These are phyloP conservation scores for Melastoma malabathricum DNA, from an alignment of 345 rosid species.

Conservation along the genomic window DNA sequence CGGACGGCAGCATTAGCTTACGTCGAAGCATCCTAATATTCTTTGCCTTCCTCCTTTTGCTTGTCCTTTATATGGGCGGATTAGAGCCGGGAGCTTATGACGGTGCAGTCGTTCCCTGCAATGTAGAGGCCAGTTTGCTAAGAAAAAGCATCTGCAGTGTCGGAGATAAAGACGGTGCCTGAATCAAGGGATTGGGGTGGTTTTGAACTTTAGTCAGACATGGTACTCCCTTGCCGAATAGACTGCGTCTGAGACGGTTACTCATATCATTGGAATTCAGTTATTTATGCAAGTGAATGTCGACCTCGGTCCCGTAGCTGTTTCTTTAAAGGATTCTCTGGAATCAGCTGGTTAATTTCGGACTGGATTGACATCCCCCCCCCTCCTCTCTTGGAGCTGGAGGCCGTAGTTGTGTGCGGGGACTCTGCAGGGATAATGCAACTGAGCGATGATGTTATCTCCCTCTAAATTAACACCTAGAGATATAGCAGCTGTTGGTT, in stretches of 20 bases:
- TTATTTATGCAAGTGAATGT: slow-evolving; percentile 67
- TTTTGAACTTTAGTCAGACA: slow-evolving; percentile 81
- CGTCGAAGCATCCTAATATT: too few relatives aligned
- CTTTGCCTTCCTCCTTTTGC: too few relatives aligned
- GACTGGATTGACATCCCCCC: slow-evolving; percentile 26
- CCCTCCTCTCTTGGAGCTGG: slow-evolving; percentile 22
- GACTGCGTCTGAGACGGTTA: slow-evolving; percentile 53
- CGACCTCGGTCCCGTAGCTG: slow-evolving; percentile 55
- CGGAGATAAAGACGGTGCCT: slow-evolving; percentile 81
- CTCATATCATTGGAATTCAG: slow-evolving; percentile 83
- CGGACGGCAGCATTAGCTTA: too few relatives aligned
- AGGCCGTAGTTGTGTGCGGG: slow-evolving; percentile 48
- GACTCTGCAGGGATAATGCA: slow-evolving; percentile 56
- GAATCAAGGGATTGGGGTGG: slow-evolving; percentile 64
- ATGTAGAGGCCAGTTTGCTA: slow-evolving; percentile 88
- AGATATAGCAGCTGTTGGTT: slow-evolving; percentile 70
- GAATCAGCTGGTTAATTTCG: slow-evolving; percentile 28
- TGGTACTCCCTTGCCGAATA: slow-evolving; percentile 69
- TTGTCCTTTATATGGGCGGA: too few relatives aligned
- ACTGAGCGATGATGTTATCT: slow-evolving; percentile 67
- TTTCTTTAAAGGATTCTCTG: slow-evolving; percentile 34
- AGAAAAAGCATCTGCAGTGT: slow-evolving; percentile 66
- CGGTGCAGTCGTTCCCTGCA: slow-evolving; percentile 82
- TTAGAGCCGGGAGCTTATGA: too few relatives aligned
- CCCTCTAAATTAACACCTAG: slow-evolving; percentile 70